Percentiles rank a stretch among this genome's conserved stretches.
phyloP scores from a whole-genome alignment of 768 basidiomycete genomes.

The Suillus fuscotomentosus region DNA sequence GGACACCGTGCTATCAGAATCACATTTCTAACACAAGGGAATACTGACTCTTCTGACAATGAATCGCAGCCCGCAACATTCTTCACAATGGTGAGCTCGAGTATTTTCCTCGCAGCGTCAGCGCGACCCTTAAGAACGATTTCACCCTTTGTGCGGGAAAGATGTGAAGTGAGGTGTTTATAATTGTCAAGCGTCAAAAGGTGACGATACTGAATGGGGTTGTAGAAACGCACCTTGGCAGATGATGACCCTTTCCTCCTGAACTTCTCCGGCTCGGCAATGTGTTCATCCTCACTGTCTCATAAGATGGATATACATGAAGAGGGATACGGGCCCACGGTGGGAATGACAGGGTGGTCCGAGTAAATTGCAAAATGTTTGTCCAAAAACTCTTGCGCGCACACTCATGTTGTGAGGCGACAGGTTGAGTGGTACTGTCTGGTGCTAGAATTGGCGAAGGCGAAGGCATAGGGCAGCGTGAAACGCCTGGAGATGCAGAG shows the following conservation, averaged over 20 bases:
- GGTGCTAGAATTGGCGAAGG: slow-evolving; percentile 66
- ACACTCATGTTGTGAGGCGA: slow-evolving; percentile 15
- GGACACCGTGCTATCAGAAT: neutral
- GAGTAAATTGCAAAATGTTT: no score
- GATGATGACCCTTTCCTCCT: slow-evolving; percentile 30
- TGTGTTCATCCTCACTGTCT: slow-evolving; percentile 72
- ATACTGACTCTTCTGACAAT: slow-evolving; percentile 55
- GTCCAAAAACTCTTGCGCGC: no score
- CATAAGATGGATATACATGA: no score
- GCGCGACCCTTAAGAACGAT: slow-evolving; percentile 43
- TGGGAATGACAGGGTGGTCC: no score
- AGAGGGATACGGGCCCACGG: no score
- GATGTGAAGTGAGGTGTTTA: slow-evolving; percentile 48
- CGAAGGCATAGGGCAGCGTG: slow-evolving; percentile 69
- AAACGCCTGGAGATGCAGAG: slow-evolving; percentile 72
- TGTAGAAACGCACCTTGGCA: slow-evolving; percentile 42
- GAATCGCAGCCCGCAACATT: slow-evolving; percentile 54
- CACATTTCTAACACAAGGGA: neutral
- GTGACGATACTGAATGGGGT: slow-evolving; percentile 12
- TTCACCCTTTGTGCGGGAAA: slow-evolving; percentile 54
- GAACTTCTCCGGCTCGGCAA: slow-evolving; percentile 40
- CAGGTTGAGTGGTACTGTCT: slow-evolving; percentile 62
- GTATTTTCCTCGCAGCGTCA: slow-evolving; percentile 35
- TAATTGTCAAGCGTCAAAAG: slow-evolving; percentile 29
- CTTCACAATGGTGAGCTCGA: slow-evolving; percentile 62